Conservation (phyloP, 2,329 filamentous ascomycete species). For the Neophaeococcomyces mojaviensis region DNA sequence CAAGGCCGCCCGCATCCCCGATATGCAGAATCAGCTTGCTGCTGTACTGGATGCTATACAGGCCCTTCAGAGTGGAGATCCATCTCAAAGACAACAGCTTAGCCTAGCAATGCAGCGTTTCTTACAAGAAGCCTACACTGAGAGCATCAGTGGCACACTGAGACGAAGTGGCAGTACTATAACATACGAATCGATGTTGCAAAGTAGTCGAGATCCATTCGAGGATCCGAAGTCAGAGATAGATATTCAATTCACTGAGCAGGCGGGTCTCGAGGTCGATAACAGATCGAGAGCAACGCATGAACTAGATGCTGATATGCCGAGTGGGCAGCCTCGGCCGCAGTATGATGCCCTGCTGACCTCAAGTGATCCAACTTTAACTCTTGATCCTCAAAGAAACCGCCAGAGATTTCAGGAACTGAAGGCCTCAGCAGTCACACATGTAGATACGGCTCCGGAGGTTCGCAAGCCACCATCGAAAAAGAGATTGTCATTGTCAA, state of each 20-base stretch:
- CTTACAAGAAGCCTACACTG: conserved; percentile 2
- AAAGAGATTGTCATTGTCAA: too few species aligned
- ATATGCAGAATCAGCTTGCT: background rate
- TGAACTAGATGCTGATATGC: background rate
- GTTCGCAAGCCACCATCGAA: too few species aligned
- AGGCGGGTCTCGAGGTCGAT: background rate
- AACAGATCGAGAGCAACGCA: background rate
- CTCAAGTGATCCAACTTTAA: too few species aligned
- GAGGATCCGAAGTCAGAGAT: background rate
- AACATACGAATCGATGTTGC: background rate
- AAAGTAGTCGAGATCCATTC: background rate
- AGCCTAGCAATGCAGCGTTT: background rate
- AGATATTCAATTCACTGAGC: background rate
- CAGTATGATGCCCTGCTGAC: background rate
- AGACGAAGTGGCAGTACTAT: background rate
- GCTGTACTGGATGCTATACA: background rate
- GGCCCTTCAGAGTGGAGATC: background rate
- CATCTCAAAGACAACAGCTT: background rate
- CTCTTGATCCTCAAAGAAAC: too few species aligned
- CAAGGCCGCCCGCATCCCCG: conserved; percentile 1
- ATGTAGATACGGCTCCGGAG: too few species aligned
- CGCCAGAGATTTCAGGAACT: too few species aligned
- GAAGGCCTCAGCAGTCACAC: too few species aligned
- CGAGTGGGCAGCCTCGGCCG: too few species aligned
- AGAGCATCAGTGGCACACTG: background rate